Evolutionary conservation across 495 filamentous ascomycete genomes (phyloP).

Genomic region (Aspergillus indologenus): DNA sequence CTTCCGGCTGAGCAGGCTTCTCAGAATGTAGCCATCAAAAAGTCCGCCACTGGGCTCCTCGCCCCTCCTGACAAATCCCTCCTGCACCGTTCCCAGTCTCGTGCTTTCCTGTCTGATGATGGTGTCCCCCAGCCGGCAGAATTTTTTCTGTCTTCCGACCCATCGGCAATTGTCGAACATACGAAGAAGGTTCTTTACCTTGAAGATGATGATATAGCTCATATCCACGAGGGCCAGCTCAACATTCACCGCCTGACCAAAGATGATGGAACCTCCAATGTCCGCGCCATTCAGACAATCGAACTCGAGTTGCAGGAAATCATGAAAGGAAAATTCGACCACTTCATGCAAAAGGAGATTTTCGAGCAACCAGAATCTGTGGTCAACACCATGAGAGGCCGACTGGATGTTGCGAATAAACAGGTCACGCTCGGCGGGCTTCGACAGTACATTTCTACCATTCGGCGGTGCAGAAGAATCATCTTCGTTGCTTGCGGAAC

Average conservation of each 20-base stretch:
- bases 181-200: slow-evolving; percentile 99
- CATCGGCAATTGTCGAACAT: slow-evolving; percentile 97
- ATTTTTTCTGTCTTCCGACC: slow-evolving; percentile 98
- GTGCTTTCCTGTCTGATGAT: slow-evolving; percentile 97
- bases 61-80: slow-evolving; percentile 94
- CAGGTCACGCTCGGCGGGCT: slow-evolving; percentile 92
- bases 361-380: slow-evolving; percentile 99
- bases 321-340: slow-evolving; percentile 99
- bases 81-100: slow-evolving; percentile 94
- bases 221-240: slow-evolving; percentile 96
- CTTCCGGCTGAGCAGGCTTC: slow-evolving; percentile 92
- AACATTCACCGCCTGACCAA: slow-evolving; percentile 98
- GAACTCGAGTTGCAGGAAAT: slow-evolving; percentile 99
- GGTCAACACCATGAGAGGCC: slow-evolving; percentile 99
- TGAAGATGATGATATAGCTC: slow-evolving; percentile 98
- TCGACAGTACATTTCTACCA: slow-evolving; percentile 92
- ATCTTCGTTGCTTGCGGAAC: slow-evolving; percentile 99
- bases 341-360: slow-evolving; percentile 99
- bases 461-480: slow-evolving; percentile 89
- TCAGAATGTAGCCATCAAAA: slow-evolving; percentile 95
- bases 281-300: slow-evolving; percentile 94
- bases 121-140: slow-evolving; percentile 96
- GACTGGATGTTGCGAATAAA: slow-evolving; percentile 88
- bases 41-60: slow-evolving; percentile 75
- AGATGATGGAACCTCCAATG: slow-evolving; percentile 92